A percentile compares a stretch with the other conserved stretches of the same genome.
Evolutionary conservation across 2,329 filamentous ascomycete genomes (phyloP).

Genomic region (Acarospora socialis): DNA sequence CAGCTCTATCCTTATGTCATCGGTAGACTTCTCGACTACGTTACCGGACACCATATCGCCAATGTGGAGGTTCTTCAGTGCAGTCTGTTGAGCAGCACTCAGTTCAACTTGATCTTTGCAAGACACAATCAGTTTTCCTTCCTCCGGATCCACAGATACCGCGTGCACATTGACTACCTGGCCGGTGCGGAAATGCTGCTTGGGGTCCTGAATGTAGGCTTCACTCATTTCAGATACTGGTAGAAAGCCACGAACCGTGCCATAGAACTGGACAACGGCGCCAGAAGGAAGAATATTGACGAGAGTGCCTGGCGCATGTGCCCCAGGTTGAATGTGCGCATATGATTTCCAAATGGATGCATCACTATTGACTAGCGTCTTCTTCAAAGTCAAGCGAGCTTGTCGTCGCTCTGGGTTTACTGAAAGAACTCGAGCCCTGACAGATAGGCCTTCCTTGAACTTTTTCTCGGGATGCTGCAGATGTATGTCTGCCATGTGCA

Average conservation of each 20-base stretch:
- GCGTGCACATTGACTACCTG: conserved; percentile 87
- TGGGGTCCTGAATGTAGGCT: conserved; percentile 79
- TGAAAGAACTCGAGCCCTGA: conserved; percentile 77
- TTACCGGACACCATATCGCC: conserved; percentile 65
- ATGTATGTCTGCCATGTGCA: conserved; percentile 75
- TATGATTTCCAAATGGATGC: conserved; percentile 65
- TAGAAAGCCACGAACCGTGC: conserved; percentile 67
- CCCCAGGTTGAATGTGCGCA: conserved; percentile 55
- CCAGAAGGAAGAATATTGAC: conserved; percentile 65
- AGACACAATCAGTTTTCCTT: conserved; percentile 65
- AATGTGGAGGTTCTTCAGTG: conserved; percentile 57
- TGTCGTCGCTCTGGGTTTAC: conserved; percentile 58
- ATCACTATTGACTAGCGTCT: conserved; percentile 83
- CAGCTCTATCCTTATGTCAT: conserved; percentile 65
- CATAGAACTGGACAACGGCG: conserved; percentile 87
- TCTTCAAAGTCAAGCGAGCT: conserved; percentile 82
- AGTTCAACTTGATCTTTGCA: conserved; percentile 81
- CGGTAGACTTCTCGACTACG: conserved; percentile 66
- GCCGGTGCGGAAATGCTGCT: conserved; percentile 74
- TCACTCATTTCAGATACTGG: conserved; percentile 97
- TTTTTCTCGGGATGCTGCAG: conserved; percentile 93
- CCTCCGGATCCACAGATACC: conserved; percentile 60
- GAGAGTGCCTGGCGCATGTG: conserved; percentile 74
- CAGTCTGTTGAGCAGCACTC: conserved; percentile 58
- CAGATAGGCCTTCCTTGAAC: conserved; percentile 70